These are phyloP conservation scores for Fomitopsis schrenkii DNA, from an alignment of 1,284 basidiomycete species.

Conservation along the genomic window DNA sequence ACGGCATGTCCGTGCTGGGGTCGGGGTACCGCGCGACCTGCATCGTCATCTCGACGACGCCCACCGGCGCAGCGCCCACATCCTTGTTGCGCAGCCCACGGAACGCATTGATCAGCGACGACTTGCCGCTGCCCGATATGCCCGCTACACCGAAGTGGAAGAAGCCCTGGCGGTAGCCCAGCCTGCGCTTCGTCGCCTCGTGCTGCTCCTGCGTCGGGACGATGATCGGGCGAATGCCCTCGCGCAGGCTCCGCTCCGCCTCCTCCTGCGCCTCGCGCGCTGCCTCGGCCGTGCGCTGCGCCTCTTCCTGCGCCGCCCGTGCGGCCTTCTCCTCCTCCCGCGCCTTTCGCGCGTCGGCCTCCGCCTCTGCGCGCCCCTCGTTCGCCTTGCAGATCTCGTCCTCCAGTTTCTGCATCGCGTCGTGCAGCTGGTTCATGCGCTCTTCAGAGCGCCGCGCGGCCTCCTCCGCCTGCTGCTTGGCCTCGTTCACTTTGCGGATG, in stretches of 20 bases:
- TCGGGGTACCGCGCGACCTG: neutral
- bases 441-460: neutral
- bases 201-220: neutral
- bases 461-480: neutral
- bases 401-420: neutral
- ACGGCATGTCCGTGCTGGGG: neutral
- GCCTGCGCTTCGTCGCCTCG: conserved; percentile 1
- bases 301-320: neutral
- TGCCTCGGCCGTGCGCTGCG: neutral
- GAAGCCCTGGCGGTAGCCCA: conserved; percentile 1
- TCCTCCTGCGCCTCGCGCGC: neutral
- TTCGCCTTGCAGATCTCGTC: neutral
- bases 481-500: neutral
- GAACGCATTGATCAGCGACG: conserved; percentile 6
- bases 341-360: neutral
- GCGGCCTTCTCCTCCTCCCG: neutral
- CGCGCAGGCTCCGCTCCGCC: neutral
- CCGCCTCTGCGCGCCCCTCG: neutral
- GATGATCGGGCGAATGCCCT: neutral
- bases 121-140: conserved; percentile 2
- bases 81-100: conserved; percentile 2
- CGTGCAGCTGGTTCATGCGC: neutral
- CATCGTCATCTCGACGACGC: neutral
- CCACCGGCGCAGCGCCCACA: neutral
- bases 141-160: conserved; percentile 6